Evolutionary conservation across 2,329 filamentous ascomycete genomes (phyloP), one percentile per base, ranked within the genome.

Genomic region (Fusarium graminum): DNA sequence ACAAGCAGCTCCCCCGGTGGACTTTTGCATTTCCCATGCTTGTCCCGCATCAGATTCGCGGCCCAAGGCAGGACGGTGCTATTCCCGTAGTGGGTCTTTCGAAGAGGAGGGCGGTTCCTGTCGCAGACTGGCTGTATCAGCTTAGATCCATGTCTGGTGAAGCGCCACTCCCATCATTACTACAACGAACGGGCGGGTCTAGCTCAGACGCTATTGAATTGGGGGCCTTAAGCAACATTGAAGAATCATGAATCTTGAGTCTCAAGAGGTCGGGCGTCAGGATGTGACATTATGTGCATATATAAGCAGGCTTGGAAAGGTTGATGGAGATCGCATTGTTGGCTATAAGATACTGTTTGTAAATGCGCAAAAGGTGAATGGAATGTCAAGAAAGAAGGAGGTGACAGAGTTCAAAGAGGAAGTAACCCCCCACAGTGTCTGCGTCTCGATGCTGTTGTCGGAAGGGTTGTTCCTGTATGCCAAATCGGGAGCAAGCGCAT

Each of bases 141-240:
- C 52, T 51, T 60, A 32, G 51, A 43, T 50, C 70, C 69, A 67
- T 73, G 71, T 64, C 58, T 69, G 65, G 66, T 42, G 17, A 36
- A 40, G 54, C 69, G 71, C 71, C 71, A 73, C 71, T 70, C 71
- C 71, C 71, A 73, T 73, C 71, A 73, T 73, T 44, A 59, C 60
- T 62, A 63, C 68, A 69, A 59, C 59, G 66, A 71, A 73, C 65
- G 46, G 63, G 71, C 57, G 69, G 71, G 65, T 43, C 63, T 57
- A 70, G 50, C 40, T 63, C 50, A 60, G 53, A 38, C 40, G 29
- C 40, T 58, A 53, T 55, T 44, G 53, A 43, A 54, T 32, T 36
- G 50, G 40, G 40, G 56, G 65, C 68, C 56, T 65, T 39, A 63
- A 19, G 17, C 34, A 25, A 41, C 3, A 14, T 16, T 38, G 19